A percentile compares a stretch with the other conserved stretches of the same genome.
phyloP scores from a whole-genome alignment of 306 rosid species.

The Casuarina cunninghamiana region DNA sequence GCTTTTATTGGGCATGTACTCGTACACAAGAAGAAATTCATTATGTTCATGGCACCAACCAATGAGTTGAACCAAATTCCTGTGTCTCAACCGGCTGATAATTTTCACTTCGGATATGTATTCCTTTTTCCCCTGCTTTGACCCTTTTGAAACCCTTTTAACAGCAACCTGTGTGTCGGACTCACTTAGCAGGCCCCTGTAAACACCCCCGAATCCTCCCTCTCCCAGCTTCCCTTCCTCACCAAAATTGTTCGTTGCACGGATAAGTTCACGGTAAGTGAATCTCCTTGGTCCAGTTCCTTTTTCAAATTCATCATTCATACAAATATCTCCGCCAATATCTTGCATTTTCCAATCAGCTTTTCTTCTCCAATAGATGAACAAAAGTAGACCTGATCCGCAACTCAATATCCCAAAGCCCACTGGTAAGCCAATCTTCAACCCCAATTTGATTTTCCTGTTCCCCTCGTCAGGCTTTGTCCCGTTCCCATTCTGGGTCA shows the following conservation, averaged over 20 bases:
- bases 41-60: too few species aligned
- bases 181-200: not conserved
- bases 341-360: slow-evolving; percentile 16
- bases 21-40: slow-evolving; percentile 35
- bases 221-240: slow-evolving; percentile 65
- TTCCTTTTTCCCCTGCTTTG: slow-evolving; percentile 58
- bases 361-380: slow-evolving; percentile 38
- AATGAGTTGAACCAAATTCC: too few species aligned
- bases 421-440: slow-evolving; percentile 20
- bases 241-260: slow-evolving; percentile 45
- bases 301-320: not conserved
- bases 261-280: slow-evolving; percentile 48
- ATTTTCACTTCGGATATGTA: too few species aligned
- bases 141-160: slow-evolving; percentile 69
- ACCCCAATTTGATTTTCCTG: not conserved
- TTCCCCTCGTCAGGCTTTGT: not conserved
- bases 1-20: slow-evolving; percentile 37
- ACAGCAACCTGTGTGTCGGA: slow-evolving; percentile 52
- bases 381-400: slow-evolving; percentile 44
- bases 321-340: too few species aligned
- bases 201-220: too few species aligned
- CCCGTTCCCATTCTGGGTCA: too few species aligned
- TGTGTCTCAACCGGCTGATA: too few species aligned
- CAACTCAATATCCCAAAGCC: slow-evolving; percentile 27
- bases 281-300: slow-evolving; percentile 67